A percentile compares a stretch with the other conserved stretches of the same genome.
phyloP scores from a whole-genome alignment of 2,329 filamentous ascomycete species.

The Diaporthe sp. region DNA sequence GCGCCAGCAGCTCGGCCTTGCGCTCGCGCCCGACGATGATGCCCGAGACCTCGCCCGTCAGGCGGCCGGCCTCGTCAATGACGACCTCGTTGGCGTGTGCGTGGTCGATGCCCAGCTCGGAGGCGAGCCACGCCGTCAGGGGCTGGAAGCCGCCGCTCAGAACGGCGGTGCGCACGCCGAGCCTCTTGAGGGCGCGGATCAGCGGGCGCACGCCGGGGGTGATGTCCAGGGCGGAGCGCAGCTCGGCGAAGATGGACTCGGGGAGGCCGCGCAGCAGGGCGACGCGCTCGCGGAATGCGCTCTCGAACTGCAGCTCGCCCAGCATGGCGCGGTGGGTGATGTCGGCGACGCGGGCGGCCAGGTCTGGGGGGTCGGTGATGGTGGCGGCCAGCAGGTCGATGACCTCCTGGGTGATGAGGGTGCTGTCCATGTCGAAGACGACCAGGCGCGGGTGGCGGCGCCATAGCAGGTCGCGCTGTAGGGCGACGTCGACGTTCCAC shows the following conservation, averaged over 20 bases:
- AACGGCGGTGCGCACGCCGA: constrained; percentile 91
- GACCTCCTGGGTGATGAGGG: constrained; percentile 95
- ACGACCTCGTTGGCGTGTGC: constrained; percentile 89
- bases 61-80: constrained; percentile 70
- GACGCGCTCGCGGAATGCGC: constrained; percentile 85
- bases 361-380: constrained; percentile 75
- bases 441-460: constrained; percentile 86
- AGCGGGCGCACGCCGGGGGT: constrained; percentile 85
- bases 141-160: constrained; percentile 94
- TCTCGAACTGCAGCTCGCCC: constrained; percentile 92
- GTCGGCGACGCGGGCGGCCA: constrained; percentile 85
- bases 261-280: constrained; percentile 85
- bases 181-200: constrained; percentile 78
- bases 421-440: constrained; percentile 99
- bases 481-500: constrained; percentile 88
- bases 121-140: constrained; percentile 87
- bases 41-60: constrained; percentile 81
- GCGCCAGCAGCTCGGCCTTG: constrained; percentile 78
- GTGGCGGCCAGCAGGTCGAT: constrained; percentile 94
- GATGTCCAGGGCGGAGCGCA: constrained; percentile 82
- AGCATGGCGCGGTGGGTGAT: constrained; percentile 97
- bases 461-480: constrained; percentile 81
- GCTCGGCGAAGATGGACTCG: constrained; percentile 81
- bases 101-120: constrained; percentile 85
- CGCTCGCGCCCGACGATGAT: constrained; percentile 82